phyloP scores from a whole-genome alignment of 495 filamentous ascomycete species.

The Lichina pygmaea region DNA sequence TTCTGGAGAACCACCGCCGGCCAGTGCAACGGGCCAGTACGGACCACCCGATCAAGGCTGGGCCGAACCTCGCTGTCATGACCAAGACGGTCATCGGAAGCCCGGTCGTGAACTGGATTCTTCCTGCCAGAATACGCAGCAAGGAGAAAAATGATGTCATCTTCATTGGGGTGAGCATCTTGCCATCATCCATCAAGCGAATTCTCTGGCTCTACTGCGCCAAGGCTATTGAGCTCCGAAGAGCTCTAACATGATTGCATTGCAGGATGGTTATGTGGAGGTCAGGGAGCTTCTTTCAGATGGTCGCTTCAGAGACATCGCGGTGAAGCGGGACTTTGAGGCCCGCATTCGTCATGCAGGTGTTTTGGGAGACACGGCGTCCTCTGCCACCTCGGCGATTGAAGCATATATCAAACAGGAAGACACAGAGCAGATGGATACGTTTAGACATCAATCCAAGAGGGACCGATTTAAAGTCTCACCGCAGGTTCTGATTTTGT shows the following conservation, averaged over 20 bases:
- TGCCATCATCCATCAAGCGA: neutral
- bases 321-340: constrained; percentile 47
- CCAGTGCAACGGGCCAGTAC: constrained; percentile 5
- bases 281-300: constrained; percentile 37
- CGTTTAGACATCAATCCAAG: too few relatives aligned
- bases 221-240: neutral
- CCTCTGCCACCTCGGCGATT: constrained; percentile 5
- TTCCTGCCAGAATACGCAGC: constrained; percentile 52
- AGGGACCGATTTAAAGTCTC: constrained; percentile 17
- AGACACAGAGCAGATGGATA: neutral
- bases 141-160: constrained; percentile 56
- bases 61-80: constrained; percentile 37
- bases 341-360: constrained; percentile 37
- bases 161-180: constrained; percentile 44
- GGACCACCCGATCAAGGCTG: constrained; percentile 1
- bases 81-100: constrained; percentile 53
- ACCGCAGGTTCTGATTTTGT: constrained; percentile 50
- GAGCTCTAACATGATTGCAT: neutral
- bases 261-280: constrained; percentile 34
- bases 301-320: constrained; percentile 41
- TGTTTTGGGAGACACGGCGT: constrained; percentile 22
- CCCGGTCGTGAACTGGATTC: constrained; percentile 46
- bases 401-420: constrained; percentile 7
- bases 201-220: neutral
- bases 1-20: constrained; percentile 10